Evolutionary conservation across 805 yeast species (phyloP), one percentile per base, ranked within the genome.

Genomic region (Candida sphagnicola): DNA sequence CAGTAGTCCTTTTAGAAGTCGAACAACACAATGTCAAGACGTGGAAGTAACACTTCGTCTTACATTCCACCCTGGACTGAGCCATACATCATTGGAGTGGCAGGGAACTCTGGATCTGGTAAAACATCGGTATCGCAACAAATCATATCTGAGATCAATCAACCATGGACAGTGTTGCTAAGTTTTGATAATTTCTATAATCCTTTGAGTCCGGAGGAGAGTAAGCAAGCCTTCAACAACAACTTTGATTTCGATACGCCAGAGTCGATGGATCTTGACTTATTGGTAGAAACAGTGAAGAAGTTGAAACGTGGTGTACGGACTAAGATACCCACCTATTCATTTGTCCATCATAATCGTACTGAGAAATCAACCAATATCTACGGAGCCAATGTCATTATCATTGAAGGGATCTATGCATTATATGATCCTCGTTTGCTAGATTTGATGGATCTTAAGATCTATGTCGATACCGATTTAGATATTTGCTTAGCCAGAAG

Each of bases 371-470:
- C 72, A n/a, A 67, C 82, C 35, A 80, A 90, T 3, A 78, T 93
- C 14, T 90, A 89, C 53, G 98, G 97, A 2, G 96, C 97, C 12
- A 89, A 89, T 56, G 95, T 93, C 15, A 85, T 93, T 38, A 83
- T 93, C 4, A 66, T 93, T 28, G 99, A 93, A 59, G 99, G 99
- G 2, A 80, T 93, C 3, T 87, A 85, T 56, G 88, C 96, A 0
- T 61, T 93, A 31, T 79, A 82, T 44, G 88, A 84, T 55, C 70
- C 72, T 34, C 72, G 89, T 30, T 61, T 93, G 13, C 61, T 83
- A 38, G 82, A 76, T 10, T 53, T 89, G 52, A 84, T 90, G 83
- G 95, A 91, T 52, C 70, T 88, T 42, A 91, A 85, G 59, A 77
- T 91, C 14, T 93, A 80, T 57, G 97, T 93, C 3, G 97, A 91